phyloP scores from a whole-genome alignment of 805 yeast species.

The Saturnispora sanitii region DNA sequence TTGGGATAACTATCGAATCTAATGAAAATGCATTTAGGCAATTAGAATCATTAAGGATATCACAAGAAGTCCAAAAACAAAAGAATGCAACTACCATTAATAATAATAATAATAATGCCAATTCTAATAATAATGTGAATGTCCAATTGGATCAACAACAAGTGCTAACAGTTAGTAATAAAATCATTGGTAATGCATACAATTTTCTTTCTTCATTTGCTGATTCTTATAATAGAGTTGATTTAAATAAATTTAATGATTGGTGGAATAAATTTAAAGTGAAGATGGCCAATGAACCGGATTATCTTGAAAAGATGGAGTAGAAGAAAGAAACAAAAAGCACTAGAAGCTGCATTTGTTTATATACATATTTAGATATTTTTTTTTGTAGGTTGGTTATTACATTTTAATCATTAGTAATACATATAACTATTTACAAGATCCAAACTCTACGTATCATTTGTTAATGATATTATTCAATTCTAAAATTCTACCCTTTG shows the following conservation, averaged over 20 bases:
- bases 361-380: no score
- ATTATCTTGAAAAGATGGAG: constrained; percentile 46
- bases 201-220: constrained; percentile 84
- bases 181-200: constrained; percentile 86
- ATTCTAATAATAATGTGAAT: constrained; percentile 25
- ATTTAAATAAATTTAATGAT: constrained; percentile 76
- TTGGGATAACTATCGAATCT: constrained; percentile 92
- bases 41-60: constrained; percentile 28
- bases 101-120: constrained; percentile 24
- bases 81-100: constrained; percentile 15
- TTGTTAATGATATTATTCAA: constrained; percentile 8
- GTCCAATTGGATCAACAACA: constrained; percentile 17
- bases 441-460: neutral
- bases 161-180: constrained; percentile 61
- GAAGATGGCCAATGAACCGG: constrained; percentile 71
- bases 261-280: constrained; percentile 93
- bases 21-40: constrained; percentile 52
- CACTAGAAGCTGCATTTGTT: constrained; percentile 1
- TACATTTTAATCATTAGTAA: no score
- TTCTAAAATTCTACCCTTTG: constrained; percentile 19
- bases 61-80: constrained; percentile 11
- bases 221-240: constrained; percentile 69
- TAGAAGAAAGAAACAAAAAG: neutral
- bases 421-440: neutral
- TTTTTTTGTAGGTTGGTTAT: no score